phyloP scores from a whole-genome alignment of 139 green algal genomes.

The Chlamydomonas schloesseri region DNA sequence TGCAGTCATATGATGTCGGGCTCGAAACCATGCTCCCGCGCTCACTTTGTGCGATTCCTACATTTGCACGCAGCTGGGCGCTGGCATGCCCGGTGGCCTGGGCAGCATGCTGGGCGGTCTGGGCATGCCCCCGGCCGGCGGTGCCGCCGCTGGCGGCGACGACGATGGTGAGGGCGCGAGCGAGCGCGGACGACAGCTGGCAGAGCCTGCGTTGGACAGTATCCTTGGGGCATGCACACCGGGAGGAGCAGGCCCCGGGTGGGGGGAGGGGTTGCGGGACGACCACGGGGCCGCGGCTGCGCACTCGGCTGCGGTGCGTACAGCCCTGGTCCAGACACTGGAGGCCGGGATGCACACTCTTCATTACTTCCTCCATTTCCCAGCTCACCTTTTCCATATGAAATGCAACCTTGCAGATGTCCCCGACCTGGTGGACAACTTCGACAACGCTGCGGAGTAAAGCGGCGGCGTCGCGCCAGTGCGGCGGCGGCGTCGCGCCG shows the following conservation, averaged over 20 bases:
- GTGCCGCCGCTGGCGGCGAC: constrained; percentile 63
- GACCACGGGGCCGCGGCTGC: too few relatives aligned
- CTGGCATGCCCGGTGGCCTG: background rate
- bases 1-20: background rate
- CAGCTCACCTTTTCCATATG: too few relatives aligned
- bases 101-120: constrained; percentile 26
- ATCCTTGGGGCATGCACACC: too few relatives aligned
- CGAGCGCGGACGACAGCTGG: background rate
- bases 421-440: constrained; percentile 94
- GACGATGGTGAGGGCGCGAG: constrained; percentile 65
- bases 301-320: too few relatives aligned
- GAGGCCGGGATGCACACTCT: too few relatives aligned
- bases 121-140: constrained; percentile 52
- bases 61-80: constrained; percentile 5
- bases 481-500: too few relatives aligned
- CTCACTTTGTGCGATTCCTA: background rate
- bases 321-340: too few relatives aligned
- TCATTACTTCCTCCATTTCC: too few relatives aligned
- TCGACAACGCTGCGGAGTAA: constrained; percentile 74
- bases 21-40: background rate
- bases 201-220: background rate
- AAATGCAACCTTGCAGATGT: constrained; percentile 72
- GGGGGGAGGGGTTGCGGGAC: too few relatives aligned
- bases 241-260: too few relatives aligned
- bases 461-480: too few relatives aligned